phyloP scores from a whole-genome alignment of 2,329 filamentous ascomycete species.

The Trichophyton equinum region DNA sequence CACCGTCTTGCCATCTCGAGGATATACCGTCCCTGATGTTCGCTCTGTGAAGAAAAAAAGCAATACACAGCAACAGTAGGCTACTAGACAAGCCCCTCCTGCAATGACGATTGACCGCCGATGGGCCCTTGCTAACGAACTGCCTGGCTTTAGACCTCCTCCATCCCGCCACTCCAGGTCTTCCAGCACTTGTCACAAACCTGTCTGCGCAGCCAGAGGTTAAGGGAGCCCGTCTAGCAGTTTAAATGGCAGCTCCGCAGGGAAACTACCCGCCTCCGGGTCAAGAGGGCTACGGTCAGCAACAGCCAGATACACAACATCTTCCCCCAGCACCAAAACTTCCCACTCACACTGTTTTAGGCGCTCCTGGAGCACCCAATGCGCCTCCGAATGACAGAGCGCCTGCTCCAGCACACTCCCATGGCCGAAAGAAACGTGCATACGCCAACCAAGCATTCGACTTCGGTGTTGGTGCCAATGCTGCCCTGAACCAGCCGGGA shows the following conservation, averaged over 20 bases:
- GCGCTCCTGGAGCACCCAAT: conserved; percentile 9
- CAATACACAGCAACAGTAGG: background rate
- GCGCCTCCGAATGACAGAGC: conserved; percentile 18
- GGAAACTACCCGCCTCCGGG: conserved; percentile 38
- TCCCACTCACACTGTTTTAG: conserved; percentile 20
- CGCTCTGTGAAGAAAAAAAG: background rate
- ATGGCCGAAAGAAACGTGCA: conserved; percentile 65
- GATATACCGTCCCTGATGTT: background rate
- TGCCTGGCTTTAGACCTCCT: background rate
- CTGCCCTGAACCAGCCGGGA: conserved; percentile 40
- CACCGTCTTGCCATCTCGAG: background rate
- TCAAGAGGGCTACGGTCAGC: conserved; percentile 38
- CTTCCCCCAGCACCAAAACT: conserved; percentile 24
- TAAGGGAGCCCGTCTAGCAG: background rate
- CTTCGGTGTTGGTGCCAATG: conserved; percentile 78
- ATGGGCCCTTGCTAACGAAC: background rate
- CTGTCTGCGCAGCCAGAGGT: background rate
- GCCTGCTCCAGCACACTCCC: conserved; percentile 8
- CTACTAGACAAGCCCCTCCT: background rate
- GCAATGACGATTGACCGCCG: background rate
- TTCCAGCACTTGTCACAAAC: background rate
- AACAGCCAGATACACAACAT: conserved; percentile 28
- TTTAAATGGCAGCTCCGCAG: conserved; percentile 39
- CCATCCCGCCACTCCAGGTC: background rate
- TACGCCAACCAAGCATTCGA: conserved; percentile 94